These are phyloP conservation scores for Monascus ruber DNA, from an alignment of 2,329 filamentous ascomycete genomes.

Conservation along the genomic window DNA sequence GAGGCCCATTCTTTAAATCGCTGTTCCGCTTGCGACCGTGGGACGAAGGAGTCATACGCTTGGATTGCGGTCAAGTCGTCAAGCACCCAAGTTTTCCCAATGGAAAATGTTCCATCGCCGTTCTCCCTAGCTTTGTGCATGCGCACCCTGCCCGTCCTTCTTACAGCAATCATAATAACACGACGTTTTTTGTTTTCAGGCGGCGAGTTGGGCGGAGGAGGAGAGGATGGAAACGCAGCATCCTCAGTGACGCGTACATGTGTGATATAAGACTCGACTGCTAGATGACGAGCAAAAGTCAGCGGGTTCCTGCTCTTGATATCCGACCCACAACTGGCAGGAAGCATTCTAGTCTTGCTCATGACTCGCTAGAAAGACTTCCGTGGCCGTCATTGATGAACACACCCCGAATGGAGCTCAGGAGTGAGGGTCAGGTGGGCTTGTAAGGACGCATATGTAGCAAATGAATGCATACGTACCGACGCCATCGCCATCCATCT, in stretches of 20 bases:
- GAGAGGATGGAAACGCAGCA: slow-evolving; percentile 66
- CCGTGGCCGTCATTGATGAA: too few relatives aligned
- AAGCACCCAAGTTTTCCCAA: slow-evolving; percentile 96
- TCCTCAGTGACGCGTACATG: slow-evolving; percentile 89
- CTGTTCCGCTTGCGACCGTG: slow-evolving; percentile 48
- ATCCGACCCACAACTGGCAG: background rate
- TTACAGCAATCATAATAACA: slow-evolving; percentile 85
- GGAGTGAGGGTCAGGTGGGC: too few relatives aligned
- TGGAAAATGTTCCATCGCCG: slow-evolving; percentile 83
- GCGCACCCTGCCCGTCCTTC: slow-evolving; percentile 81
- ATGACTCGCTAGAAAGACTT: too few relatives aligned
- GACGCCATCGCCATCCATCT: slow-evolving; percentile 76
- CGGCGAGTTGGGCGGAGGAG: slow-evolving; percentile 68
- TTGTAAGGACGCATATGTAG: too few relatives aligned
- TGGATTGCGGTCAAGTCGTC: slow-evolving; percentile 79
- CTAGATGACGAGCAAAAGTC: slow-evolving; percentile 31
- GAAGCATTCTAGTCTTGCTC: too few relatives aligned
- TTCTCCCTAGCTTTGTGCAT: slow-evolving; percentile 98
- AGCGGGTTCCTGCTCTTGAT: slow-evolving; percentile 4
- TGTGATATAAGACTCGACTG: slow-evolving; percentile 91
- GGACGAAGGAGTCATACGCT: slow-evolving; percentile 58
- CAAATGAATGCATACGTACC: slow-evolving; percentile 44
- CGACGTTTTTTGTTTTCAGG: slow-evolving; percentile 72
- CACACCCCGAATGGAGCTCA: too few relatives aligned
- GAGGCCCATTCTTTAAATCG: slow-evolving; percentile 65